These are phyloP conservation scores for Exophiala sp. DNA, from an alignment of 2,329 filamentous ascomycete species.

Conservation along the genomic window DNA sequence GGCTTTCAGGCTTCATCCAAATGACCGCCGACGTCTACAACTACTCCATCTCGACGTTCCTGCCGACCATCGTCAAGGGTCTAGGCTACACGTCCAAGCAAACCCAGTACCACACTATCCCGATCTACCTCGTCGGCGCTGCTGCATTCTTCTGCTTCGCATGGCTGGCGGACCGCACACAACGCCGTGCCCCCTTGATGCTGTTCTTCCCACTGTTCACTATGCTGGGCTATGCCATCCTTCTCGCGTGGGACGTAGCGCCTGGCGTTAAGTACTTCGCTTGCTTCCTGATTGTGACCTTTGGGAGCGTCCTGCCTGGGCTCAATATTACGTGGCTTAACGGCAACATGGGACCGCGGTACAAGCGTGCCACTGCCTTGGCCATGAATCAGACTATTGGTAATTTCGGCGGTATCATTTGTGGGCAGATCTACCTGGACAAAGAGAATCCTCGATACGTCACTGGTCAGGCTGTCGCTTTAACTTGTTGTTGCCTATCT, in stretches of 20 bases:
- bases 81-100: conserved; percentile 38
- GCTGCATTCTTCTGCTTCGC: conserved; percentile 57
- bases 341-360: neutral
- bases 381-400: neutral
- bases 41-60: conserved; percentile 35
- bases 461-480: neutral
- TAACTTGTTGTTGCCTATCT: neutral
- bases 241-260: conserved; percentile 2
- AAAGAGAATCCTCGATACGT: neutral
- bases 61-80: conserved; percentile 40
- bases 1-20: too few species aligned
- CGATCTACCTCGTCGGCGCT: conserved; percentile 53
- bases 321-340: conserved; percentile 1
- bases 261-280: neutral
- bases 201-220: neutral
- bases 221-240: neutral
- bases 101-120: conserved; percentile 38
- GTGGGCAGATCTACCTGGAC: neutral
- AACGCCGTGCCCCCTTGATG: conserved; percentile 61
- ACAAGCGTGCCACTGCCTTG: conserved; percentile 4
- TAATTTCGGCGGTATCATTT: neutral
- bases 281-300: neutral
- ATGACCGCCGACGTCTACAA: neutral
- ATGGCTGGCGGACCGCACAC: conserved; percentile 57
- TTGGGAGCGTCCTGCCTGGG: too few species aligned